Evolutionary conservation across 2,329 filamentous ascomycete species (phyloP), one percentile per base, ranked within the genome.

Genomic region (Apiospora phragmitis): DNA sequence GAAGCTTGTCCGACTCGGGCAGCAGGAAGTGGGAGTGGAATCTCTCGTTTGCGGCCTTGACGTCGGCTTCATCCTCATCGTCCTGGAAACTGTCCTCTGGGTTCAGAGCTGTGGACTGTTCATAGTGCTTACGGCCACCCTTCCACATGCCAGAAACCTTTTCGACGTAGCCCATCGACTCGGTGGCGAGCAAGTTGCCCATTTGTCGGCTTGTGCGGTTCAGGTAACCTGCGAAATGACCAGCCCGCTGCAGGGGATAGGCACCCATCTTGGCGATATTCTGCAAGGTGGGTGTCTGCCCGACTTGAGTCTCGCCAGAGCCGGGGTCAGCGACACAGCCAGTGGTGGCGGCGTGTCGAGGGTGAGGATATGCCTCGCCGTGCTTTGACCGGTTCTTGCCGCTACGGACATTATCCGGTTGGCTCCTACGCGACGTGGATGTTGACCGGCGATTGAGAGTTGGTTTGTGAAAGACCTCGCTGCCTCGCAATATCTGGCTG

Each of bases 131-230:
- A 76, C 92, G 91, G 16, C 94, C 94, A 43, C 96, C 96, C 75
- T 94, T 93, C 90, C 96, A 96, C 93, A 98, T 98, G 47, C 94
- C 95, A 0, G 95, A 97, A 0, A 98, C 95, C 80, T 98, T 98
- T 78, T 97, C 95, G 42, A 97, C 92, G 78, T 98, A 98, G 1
- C 94, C 94, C 91, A 97, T 97, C 0, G 95, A 97, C 80, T 98
- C 95, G 0, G 92, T 94, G 8, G 95, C 93, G 65, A 98, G 83
- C 11, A 97, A 83, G 38, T 86, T 93, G 72, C 93, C 94, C 90
- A 98, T 93, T 43, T 90, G 90, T 75, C 93, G 93, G 29, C 94
- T 92, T 29, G 93, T 90, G 70, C 88, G 92, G 77, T 93, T 93
- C 68, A 98, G 85, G 78, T 94, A 97, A 65, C 91, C 93, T 11